Evolutionary conservation across 73 alveolate genomes (phyloP).

Genomic region (Urostyla sp.): DNA sequence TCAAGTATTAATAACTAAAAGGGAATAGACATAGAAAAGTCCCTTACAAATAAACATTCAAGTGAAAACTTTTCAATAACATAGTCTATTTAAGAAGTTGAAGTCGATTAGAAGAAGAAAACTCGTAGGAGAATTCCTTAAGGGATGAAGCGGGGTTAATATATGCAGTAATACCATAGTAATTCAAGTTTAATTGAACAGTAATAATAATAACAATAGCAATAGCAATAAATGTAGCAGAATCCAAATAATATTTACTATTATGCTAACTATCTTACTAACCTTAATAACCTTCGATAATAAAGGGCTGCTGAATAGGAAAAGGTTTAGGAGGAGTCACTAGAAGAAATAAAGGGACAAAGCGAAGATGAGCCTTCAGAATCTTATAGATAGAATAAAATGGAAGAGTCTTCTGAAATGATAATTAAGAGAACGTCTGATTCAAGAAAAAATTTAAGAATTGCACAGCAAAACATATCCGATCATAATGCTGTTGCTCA

Average conservation of each 20-base stretch:
- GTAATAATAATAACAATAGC: neutral
- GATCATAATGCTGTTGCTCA: neutral
- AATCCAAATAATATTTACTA: constrained; percentile 13
- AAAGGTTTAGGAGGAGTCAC: constrained; percentile 23
- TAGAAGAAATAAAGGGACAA: constrained; percentile 18
- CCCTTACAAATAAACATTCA: constrained; percentile 21
- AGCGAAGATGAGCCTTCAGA: neutral
- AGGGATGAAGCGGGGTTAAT: constrained; percentile 8
- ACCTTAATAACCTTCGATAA: neutral
- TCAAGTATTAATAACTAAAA: neutral
- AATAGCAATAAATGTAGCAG: neutral
- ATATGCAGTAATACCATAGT: neutral
- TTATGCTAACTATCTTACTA: constrained; percentile 22
- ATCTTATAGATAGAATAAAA: neutral
- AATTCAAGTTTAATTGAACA: neutral
- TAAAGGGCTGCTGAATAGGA: too few relatives aligned
- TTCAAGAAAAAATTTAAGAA: neutral
- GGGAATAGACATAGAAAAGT: constrained; percentile 4
- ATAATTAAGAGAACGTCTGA: neutral
- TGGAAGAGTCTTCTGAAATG: constrained; percentile 11
- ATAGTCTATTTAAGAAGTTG: constrained; percentile 14
- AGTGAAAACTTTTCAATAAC: constrained; percentile 33
- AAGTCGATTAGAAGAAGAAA: too few relatives aligned
- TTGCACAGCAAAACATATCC: neutral
- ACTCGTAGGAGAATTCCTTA: neutral